Evolutionary conservation across 805 yeast genomes (phyloP), one percentile per base, ranked within the genome.

Genomic region (Metschnikowia anglica): DNA sequence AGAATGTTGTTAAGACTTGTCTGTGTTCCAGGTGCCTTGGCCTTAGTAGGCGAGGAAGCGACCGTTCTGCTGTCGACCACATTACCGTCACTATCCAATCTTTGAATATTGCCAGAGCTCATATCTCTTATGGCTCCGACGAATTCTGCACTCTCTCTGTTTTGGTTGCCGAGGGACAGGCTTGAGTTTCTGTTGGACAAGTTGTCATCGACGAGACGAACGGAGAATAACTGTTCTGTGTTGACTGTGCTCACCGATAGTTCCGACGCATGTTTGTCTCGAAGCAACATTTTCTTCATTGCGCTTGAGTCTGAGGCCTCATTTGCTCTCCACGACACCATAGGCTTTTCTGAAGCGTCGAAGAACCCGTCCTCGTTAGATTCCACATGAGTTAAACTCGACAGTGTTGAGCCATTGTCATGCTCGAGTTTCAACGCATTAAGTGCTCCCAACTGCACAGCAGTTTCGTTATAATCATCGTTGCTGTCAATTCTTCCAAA

Each of bases 181-280:
- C 55, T 49, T 23, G 72, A 67, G 27, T 62, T 57, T 32, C 74
- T 51, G 42, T 49, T 30, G n/a, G 63, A 56, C 25, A 49, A 43
- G 39, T 46, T 47, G 41, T 82, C 85, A 28, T 83, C 85, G 2
- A 85, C 88, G 31, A 88, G 70, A 55, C 88, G 76, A 28, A 89
- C 88, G 4, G 87, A 84, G 57, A 88, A 74, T 35, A 89, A 74
- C 59, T 88, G 91, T 38, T 83, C 87, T 1, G 97, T 88, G 24
- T 90, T 81, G 25, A 90, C 90, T 0, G 96, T 88, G 20, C 88
- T 89, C 44, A 85, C 56, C 0, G 97, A 86, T 28, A 76, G 77
- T 43, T 79, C 71, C 8, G 95, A 83, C 26, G 49, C 50, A 34
- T 50, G 57, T 21, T 37, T 45, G 16, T 50, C 50, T 31, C 32